phyloP scores from a whole-genome alignment of 805 yeast genomes.

The Wickerhamiella australiensis region DNA sequence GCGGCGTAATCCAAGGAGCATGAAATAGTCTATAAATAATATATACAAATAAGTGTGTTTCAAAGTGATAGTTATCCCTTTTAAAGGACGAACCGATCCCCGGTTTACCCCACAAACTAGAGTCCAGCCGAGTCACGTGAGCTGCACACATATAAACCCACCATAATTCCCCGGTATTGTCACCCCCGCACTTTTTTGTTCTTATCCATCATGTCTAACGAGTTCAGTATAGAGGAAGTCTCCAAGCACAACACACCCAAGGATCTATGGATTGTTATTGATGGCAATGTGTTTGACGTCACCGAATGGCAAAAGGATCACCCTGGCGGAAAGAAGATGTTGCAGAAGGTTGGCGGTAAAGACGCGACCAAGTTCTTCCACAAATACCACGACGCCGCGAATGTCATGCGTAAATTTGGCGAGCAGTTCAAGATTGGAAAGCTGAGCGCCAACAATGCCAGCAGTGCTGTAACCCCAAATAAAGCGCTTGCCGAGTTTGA shows the following conservation, averaged over 20 bases:
- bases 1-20: background rate
- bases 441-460: constrained; percentile 15
- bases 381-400: constrained; percentile 34
- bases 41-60: background rate
- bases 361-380: constrained; percentile 61
- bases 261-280: constrained; percentile 74
- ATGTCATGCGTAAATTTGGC: constrained; percentile 29
- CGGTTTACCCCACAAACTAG: background rate
- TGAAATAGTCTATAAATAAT: background rate
- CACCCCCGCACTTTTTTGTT: constrained; percentile 3
- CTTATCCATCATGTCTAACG: constrained; percentile 16
- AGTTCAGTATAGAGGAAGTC: constrained; percentile 36
- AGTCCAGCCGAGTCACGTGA: background rate
- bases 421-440: constrained; percentile 27
- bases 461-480: constrained; percentile 9
- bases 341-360: constrained; percentile 66
- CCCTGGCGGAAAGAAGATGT: constrained; percentile 70
- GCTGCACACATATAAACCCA: constrained; percentile 2
- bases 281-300: constrained; percentile 68
- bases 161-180: background rate
- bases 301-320: constrained; percentile 61
- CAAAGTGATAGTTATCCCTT: background rate
- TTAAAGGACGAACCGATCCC: background rate
- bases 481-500: constrained; percentile 12
- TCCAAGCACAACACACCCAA: constrained; percentile 60